phyloP scores from a whole-genome alignment of 2,329 filamentous ascomycete genomes.

The Trichoderma pleuroti region DNA sequence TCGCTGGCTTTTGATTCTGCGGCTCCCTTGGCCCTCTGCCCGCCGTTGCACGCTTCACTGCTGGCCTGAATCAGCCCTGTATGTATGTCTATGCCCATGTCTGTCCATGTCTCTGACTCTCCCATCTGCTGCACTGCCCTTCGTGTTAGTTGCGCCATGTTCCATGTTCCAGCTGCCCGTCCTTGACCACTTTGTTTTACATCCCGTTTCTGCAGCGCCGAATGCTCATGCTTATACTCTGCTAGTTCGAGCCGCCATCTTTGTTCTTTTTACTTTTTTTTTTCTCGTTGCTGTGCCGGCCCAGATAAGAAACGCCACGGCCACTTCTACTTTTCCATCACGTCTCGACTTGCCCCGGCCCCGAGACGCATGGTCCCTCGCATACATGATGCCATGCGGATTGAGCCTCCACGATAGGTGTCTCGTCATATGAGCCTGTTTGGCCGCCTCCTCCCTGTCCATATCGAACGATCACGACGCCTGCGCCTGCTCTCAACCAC shows the following conservation, averaged over 20 bases:
- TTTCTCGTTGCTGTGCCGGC: not conserved
- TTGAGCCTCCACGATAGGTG: slow-evolving; percentile 21
- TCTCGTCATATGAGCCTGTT: slow-evolving; percentile 17
- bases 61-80: not conserved
- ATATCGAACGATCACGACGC: slow-evolving; percentile 1
- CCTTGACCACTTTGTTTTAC: not conserved
- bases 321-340: slow-evolving; percentile 2
- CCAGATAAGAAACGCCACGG: not conserved
- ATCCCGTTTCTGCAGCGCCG: not conserved
- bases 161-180: slow-evolving; percentile 7
- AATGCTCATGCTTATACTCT: not conserved
- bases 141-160: slow-evolving; percentile 18
- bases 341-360: slow-evolving; percentile 8
- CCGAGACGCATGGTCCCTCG: slow-evolving; percentile 14
- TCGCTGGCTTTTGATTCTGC: slow-evolving; percentile 4
- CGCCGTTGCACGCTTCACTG: not conserved
- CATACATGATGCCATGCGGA: slow-evolving; percentile 25
- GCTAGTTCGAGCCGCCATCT: not conserved
- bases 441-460: not conserved
- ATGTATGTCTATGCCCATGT: slow-evolving; percentile 4
- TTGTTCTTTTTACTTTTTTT: not conserved
- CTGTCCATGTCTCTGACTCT: not conserved
- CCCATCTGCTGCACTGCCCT: slow-evolving; percentile 6
- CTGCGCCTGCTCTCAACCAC: slow-evolving; percentile 14
- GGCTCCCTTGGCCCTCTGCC: slow-evolving; percentile 6